Evolutionary conservation across 1,284 basidiomycete species (phyloP).

Genomic region (Cutaneotrichosporon curvatum): DNA sequence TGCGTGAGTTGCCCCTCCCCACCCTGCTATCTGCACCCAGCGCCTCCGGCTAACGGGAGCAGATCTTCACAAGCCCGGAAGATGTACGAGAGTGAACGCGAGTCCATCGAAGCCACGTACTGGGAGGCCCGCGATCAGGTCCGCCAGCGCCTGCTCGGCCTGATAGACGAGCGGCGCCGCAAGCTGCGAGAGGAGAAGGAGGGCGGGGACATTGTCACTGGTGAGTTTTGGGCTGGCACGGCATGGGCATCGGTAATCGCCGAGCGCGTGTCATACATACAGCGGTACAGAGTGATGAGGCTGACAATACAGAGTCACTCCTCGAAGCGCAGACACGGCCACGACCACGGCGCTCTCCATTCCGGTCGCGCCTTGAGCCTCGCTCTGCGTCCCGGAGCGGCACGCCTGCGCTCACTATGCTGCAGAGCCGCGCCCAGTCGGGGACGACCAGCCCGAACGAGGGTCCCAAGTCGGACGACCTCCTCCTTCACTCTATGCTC

Average conservation of each 20-base stretch:
- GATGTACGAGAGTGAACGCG: slow-evolving; percentile 49
- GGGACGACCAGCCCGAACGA: slow-evolving; percentile 14
- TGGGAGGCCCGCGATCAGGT: slow-evolving; percentile 46
- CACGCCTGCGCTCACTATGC: slow-evolving; percentile 11
- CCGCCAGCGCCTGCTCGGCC: slow-evolving; percentile 46
- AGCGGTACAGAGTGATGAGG: too few relatives aligned
- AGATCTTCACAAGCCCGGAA: slow-evolving; percentile 35
- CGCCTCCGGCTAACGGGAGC: neutral
- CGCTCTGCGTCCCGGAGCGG: slow-evolving; percentile 10
- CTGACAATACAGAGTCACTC: slow-evolving; percentile 30
- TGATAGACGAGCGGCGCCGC: slow-evolving; percentile 49
- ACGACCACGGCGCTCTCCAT: slow-evolving; percentile 31
- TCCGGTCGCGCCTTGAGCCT: slow-evolving; percentile 20
- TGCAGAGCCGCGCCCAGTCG: slow-evolving; percentile 11
- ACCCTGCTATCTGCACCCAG: neutral
- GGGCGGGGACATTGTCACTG: slow-evolving; percentile 48
- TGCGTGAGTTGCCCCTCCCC: slow-evolving; percentile 33
- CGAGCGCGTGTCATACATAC: neutral
- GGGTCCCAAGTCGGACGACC: slow-evolving; percentile 28
- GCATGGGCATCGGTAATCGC: too few relatives aligned
- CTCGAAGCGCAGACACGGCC: slow-evolving; percentile 38
- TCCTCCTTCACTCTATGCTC: slow-evolving; percentile 34
- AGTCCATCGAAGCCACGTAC: slow-evolving; percentile 49
- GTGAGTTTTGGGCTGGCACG: slow-evolving; percentile 28
- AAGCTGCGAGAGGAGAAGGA: slow-evolving; percentile 52